These are phyloP conservation scores for Uronychia setigera DNA, from an alignment of 73 alveolate genomes.

Conservation along the genomic window DNA sequence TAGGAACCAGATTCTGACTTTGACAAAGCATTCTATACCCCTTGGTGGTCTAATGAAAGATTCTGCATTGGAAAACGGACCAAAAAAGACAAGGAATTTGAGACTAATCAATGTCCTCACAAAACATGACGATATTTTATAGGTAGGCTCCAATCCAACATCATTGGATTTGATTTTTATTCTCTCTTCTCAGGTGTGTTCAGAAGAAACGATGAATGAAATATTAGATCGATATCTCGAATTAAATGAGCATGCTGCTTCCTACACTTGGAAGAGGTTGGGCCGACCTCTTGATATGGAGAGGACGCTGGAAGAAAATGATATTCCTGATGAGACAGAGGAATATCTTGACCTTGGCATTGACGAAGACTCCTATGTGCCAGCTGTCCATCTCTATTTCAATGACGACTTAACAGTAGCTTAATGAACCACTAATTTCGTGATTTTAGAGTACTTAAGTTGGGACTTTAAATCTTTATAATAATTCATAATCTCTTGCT, in stretches of 20 bases:
- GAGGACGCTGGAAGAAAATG: conserved; percentile 97
- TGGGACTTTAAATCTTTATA: not conserved
- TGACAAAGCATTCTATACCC: conserved; percentile 73
- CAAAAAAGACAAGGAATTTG: conserved; percentile 88
- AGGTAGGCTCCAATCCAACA: no score
- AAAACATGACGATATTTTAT: conserved; percentile 91
- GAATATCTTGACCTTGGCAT: conserved; percentile 87
- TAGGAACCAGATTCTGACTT: conserved; percentile 82
- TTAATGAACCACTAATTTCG: conserved; percentile 44
- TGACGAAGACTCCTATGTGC: conserved; percentile 96
- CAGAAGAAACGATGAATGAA: conserved; percentile 96
- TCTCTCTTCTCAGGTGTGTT: no score
- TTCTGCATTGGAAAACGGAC: conserved; percentile 85
- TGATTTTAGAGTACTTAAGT: no score
- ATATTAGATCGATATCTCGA: conserved; percentile 94
- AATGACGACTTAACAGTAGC: conserved; percentile 98
- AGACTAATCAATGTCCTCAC: conserved; percentile 92
- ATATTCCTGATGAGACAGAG: conserved; percentile 97
- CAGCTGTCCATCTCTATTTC: conserved; percentile 97
- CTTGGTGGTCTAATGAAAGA: conserved; percentile 96
- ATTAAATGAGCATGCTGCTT: conserved; percentile 93
- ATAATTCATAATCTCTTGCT: not conserved
- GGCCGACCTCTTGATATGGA: conserved; percentile 99
- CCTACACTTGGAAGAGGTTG: conserved; percentile 98
- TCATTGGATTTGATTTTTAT: no score